phyloP scores from a whole-genome alignment of 2,329 filamentous ascomycete species.

The Calonectria hawksworthii region DNA sequence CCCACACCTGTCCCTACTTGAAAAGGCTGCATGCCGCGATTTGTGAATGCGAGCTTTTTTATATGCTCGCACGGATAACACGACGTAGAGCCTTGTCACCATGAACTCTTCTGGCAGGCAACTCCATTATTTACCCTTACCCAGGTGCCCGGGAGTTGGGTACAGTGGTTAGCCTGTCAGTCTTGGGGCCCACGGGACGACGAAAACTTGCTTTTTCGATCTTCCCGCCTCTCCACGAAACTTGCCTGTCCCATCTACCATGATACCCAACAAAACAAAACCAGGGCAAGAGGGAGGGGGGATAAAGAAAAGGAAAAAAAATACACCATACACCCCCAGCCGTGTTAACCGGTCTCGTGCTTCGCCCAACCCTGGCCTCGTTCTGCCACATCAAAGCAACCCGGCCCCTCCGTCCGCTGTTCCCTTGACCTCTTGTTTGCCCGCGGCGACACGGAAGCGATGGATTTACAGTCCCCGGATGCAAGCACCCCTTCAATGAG shows the following conservation, averaged over 20 bases:
- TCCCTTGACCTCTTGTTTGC: constrained; percentile 25
- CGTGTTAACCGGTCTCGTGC: constrained; percentile 8
- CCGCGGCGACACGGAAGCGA: constrained; percentile 38
- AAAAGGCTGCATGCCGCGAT: background rate
- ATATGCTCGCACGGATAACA: background rate
- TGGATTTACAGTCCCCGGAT: constrained; percentile 21
- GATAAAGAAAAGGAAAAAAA: background rate
- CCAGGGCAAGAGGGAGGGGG: background rate
- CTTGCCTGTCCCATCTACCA: constrained; percentile 21
- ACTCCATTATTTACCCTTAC: constrained; percentile 17
- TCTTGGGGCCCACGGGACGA: background rate
- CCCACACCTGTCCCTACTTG: background rate
- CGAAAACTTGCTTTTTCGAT: constrained; percentile 41
- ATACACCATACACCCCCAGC: constrained; percentile 25
- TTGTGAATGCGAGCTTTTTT: background rate
- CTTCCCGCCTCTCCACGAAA: constrained; percentile 41
- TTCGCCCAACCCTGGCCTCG: background rate
- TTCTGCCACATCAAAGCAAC: constrained; percentile 2
- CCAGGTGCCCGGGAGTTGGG: constrained; percentile 30
- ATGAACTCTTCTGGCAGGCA: background rate
- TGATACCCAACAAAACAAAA: constrained; percentile 25
- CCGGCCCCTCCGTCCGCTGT: constrained; percentile 17
- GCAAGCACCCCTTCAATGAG: constrained; percentile 26
- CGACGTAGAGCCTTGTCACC: background rate
- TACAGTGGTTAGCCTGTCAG: background rate